These are phyloP conservation scores for Lasiosphaeria ovina DNA, from an alignment of 495 filamentous ascomycete genomes.

Conservation along the genomic window DNA sequence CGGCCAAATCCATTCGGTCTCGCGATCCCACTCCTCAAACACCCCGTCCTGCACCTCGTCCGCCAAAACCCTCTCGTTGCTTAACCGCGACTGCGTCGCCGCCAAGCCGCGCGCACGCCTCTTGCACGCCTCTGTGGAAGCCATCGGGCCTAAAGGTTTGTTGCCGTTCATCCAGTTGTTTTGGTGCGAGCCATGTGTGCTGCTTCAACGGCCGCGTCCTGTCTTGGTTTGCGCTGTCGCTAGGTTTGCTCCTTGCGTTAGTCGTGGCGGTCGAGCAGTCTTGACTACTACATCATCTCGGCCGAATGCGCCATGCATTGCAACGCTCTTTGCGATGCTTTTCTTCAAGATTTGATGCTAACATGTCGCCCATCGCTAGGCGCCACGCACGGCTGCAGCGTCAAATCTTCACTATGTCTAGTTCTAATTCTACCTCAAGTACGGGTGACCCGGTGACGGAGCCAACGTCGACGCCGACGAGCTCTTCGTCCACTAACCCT, in stretches of 20 bases:
- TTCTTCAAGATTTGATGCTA: slow-evolving; percentile 26
- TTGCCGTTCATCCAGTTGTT: slow-evolving; percentile 8
- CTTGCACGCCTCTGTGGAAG: slow-evolving; percentile 9
- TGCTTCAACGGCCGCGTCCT: background rate
- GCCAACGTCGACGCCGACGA: slow-evolving; percentile 28
- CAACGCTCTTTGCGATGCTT: slow-evolving; percentile 24
- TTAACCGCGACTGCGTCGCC: slow-evolving; percentile 13
- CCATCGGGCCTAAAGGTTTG: slow-evolving; percentile 12
- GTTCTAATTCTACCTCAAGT: slow-evolving; percentile 37
- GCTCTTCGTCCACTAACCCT: slow-evolving; percentile 22
- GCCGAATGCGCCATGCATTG: slow-evolving; percentile 29
- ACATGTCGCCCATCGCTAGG: slow-evolving; percentile 39
- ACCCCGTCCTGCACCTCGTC: slow-evolving; percentile 15
- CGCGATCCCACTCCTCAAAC: slow-evolving; percentile 25
- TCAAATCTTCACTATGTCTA: slow-evolving; percentile 46
- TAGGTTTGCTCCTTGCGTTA: slow-evolving; percentile 1
- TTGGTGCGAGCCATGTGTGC: slow-evolving; percentile 5
- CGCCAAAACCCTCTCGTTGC: slow-evolving; percentile 13
- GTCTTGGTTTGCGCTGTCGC: background rate
- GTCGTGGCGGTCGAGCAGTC: background rate
- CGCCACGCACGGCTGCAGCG: slow-evolving; percentile 34
- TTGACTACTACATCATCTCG: slow-evolving; percentile 2
- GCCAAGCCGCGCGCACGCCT: background rate
- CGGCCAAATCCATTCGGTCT: slow-evolving; percentile 29
- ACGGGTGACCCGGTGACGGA: slow-evolving; percentile 22